Base-by-base conservation (phyloP, 2,329 filamentous ascomycete species). In the Apiospora pterosperma region DNA sequence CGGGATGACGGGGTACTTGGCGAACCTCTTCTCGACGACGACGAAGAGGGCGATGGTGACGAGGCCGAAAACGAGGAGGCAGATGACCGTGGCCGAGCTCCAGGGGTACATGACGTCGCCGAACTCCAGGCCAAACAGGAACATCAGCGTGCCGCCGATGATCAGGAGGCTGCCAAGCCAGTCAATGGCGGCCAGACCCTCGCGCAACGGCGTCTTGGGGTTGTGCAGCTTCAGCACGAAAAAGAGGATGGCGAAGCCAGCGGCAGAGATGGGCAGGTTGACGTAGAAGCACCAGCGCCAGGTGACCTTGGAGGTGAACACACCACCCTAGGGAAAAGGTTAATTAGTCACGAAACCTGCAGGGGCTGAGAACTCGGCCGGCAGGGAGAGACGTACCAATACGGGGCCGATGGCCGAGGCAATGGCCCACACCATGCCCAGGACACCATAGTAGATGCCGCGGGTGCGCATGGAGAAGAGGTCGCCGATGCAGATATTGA, bases 61-160 rank as follows among this genome's bases (percentile, higher is more conserved):
- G 28, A 86, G 73, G 25, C 92, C 92, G 69, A 95, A 93, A 60
- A 95, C 79, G 68, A 96, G 83, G 34, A 97, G 82, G 71, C 91
- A 93, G 70, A 97, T 84, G 36, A 94, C 90, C 1, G 86, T 89
- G 1, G 90, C 82, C 0, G 91, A 94, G 62, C 79, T 78, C 93
- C 93, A 97, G 1, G 93, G 90, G 68, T 86, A 87, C 25, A 83
- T 82, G 62, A 93, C 85, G 60, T 92, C 93, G 63, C 93, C 94
- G 67, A 95, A 92, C 73, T 96, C 90, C 12, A 97, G 85, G 0
- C 93, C 94, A 48, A 97, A 87, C 4, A 97, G 86, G 68, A 97
- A 83, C 92, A 97, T 95, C 23, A 96, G 81, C 0, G 92, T 94
- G 23, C 90, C 92, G 48, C 90, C 91, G 28, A 94, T 85, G 73